Conservation (phyloP, 805 yeast species). For the Suhomyces xylopsoci region DNA sequence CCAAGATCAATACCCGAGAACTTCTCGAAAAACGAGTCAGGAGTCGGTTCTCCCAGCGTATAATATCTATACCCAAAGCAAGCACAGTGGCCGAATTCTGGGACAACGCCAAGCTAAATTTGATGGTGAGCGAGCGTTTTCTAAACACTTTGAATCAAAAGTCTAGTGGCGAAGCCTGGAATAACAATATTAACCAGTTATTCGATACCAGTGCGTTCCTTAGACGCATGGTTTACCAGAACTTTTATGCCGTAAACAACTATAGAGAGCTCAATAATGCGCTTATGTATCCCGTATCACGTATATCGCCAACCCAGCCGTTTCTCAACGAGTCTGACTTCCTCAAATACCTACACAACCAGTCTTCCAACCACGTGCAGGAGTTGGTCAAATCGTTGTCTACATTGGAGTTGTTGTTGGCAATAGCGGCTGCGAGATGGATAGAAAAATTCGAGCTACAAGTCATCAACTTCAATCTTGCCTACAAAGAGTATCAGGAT, state of each 20-base stretch:
- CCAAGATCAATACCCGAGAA: conserved; percentile 74
- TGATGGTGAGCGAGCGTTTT: conserved; percentile 24
- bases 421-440: conserved; percentile 75
- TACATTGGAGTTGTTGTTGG: conserved; percentile 65
- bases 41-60: conserved; percentile 81
- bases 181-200: conserved; percentile 30
- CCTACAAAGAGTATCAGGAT: conserved; percentile 68
- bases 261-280: conserved; percentile 47
- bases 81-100: conserved; percentile 48
- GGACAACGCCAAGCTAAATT: conserved; percentile 40
- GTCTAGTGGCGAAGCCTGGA: conserved; percentile 42
- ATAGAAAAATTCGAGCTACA: conserved; percentile 54
- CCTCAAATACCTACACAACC: conserved; percentile 18
- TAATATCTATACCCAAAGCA: conserved; percentile 58
- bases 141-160: conserved; percentile 14
- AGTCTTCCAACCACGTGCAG: conserved; percentile 23
- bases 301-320: conserved; percentile 22
- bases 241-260: conserved; percentile 60
- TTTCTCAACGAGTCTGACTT: conserved; percentile 26
- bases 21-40: conserved; percentile 86
- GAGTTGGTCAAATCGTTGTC: conserved; percentile 45
- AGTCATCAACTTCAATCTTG: conserved; percentile 71
- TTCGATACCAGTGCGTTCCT: conserved; percentile 5
- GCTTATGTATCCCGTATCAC: conserved; percentile 40
- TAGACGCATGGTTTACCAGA: conserved; percentile 20